Base-by-base conservation (phyloP, 2,329 filamentous ascomycete genomes). In the Alternaria sp. region DNA sequence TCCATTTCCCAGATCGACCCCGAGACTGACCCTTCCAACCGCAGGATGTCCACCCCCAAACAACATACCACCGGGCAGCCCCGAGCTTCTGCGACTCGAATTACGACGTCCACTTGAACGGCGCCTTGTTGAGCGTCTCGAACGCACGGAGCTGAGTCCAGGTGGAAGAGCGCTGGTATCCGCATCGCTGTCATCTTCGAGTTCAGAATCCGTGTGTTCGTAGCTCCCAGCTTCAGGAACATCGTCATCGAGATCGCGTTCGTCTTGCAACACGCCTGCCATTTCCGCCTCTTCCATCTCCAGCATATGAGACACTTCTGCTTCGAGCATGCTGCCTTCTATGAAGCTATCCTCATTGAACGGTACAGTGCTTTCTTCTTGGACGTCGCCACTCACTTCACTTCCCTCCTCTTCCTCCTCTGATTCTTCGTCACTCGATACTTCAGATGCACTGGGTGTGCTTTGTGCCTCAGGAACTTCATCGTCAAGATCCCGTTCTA, bases 121-220 rank as follows among this genome's bases (percentile, higher is more conserved):
- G 20, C 68, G 59, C 41, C 68, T 65, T 8, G 65, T 65, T 18
- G 69, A 69, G 14, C 73, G 63, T 45, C 66, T 63, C 28, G 63
- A 67, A 11, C 65, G 59, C n/a, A 60, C 68, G 2, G 68, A 70
- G 44, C 62, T 68, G 34, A 69, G 57, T 9, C 68, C 69, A n/a
- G 63, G 55, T 20, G 64, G 59, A 10, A 62, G 40, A 16, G 41
- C 54, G n/a, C 63, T 66, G n/a, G 54, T 57, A 27, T 72, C 74
- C 3, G 69, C 62, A 34, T 74, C 73, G 27, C 69, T 72, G 11
- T 68, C 69, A 60, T 83, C 82, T 54, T 84, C 82, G 1, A 81
- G 66, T 62, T 85, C 83, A 12, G 84, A 85, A 64, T 86, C 84
- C 3, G 84, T 86, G 64, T 85, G 84, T 67, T 86, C 81, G 65